Percentiles rank a stretch among this genome's conserved stretches.
These are phyloP conservation scores for Perilla frutescens DNA, from an alignment of 257 asterid genomes.

Conservation along the genomic window DNA sequence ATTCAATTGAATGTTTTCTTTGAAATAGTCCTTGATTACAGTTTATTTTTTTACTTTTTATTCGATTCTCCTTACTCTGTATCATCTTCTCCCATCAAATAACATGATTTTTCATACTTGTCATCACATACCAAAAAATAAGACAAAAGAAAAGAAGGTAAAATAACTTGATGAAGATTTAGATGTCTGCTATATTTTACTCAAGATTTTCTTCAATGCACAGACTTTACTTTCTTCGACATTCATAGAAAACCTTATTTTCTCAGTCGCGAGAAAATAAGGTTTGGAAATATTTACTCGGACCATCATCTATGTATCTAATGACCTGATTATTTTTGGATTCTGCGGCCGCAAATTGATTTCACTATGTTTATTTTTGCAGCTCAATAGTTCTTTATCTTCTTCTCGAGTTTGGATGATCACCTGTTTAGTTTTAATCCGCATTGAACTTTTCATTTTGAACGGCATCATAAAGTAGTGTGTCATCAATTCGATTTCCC, in stretches of 20 bases:
- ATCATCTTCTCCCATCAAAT: constrained; percentile 46
- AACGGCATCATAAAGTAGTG: too few relatives aligned
- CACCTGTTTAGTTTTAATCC: not conserved
- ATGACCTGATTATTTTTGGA: constrained; percentile 46
- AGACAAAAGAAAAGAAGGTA: constrained; percentile 46
- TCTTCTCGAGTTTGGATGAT: not conserved
- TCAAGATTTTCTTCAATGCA: constrained; percentile 36
- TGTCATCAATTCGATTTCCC: too few relatives aligned
- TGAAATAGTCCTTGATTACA: constrained; percentile 49
- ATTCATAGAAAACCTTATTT: constrained; percentile 41
- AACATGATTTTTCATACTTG: constrained; percentile 42
- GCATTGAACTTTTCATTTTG: too few relatives aligned
- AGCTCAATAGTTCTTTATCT: not conserved
- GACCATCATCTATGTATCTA: constrained; percentile 39
- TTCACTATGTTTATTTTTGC: not conserved
- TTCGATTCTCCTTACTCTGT: constrained; percentile 41
- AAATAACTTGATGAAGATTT: constrained; percentile 41
- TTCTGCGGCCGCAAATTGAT: constrained; percentile 34
- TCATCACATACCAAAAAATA: constrained; percentile 39
- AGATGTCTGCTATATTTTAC: constrained; percentile 32
- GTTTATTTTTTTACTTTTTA: constrained; percentile 22
- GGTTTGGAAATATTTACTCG: constrained; percentile 29
- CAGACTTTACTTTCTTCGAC: constrained; percentile 35
- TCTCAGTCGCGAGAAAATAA: constrained; percentile 46
- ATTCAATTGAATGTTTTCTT: constrained; percentile 54